Evolutionary conservation across 2,329 filamentous ascomycete genomes (phyloP).

Genomic region (Pseudogymnoascus destructans): DNA sequence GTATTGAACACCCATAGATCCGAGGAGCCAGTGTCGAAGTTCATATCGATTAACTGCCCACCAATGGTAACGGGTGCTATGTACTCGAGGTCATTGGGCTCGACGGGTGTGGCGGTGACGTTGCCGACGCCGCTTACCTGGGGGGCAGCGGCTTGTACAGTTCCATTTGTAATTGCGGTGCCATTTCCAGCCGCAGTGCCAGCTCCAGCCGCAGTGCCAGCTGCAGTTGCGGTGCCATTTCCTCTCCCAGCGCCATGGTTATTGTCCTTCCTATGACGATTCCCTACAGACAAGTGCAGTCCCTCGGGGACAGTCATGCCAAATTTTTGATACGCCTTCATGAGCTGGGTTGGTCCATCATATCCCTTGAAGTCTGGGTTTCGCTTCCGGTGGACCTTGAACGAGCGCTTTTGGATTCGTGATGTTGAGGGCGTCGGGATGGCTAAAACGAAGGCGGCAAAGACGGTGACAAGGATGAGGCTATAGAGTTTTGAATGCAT

Average conservation of each 20-base stretch:
- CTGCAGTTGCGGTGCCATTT: constrained; percentile 6
- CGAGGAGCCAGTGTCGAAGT: constrained; percentile 26
- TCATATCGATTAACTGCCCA: constrained; percentile 25
- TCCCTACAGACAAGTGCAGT: constrained; percentile 18
- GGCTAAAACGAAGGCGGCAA: constrained; percentile 1
- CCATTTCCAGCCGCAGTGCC: constrained; percentile 6
- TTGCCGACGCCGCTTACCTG: constrained; percentile 35
- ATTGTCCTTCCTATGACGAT: neutral
- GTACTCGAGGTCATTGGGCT: constrained; percentile 29
- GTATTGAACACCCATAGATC: constrained; percentile 29
- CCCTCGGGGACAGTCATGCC: constrained; percentile 37
- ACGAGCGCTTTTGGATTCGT: constrained; percentile 23
- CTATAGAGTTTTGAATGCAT: neutral
- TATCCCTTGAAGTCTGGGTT: constrained; percentile 36
- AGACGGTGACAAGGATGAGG: constrained; percentile 2
- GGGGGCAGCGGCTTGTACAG: constrained; percentile 19
- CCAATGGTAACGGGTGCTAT: constrained; percentile 23
- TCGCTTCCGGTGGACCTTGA: constrained; percentile 24
- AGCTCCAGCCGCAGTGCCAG: constrained; percentile 10
- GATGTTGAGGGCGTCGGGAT: constrained; percentile 3
- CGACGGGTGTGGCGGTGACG: constrained; percentile 47
- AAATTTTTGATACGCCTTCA: constrained; percentile 57
- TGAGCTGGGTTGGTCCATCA: constrained; percentile 43
- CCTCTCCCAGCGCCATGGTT: neutral
- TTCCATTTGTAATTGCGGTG: constrained; percentile 7